Base-by-base conservation (phyloP, 2,329 filamentous ascomycete species). In the Penicillium sp. region DNA sequence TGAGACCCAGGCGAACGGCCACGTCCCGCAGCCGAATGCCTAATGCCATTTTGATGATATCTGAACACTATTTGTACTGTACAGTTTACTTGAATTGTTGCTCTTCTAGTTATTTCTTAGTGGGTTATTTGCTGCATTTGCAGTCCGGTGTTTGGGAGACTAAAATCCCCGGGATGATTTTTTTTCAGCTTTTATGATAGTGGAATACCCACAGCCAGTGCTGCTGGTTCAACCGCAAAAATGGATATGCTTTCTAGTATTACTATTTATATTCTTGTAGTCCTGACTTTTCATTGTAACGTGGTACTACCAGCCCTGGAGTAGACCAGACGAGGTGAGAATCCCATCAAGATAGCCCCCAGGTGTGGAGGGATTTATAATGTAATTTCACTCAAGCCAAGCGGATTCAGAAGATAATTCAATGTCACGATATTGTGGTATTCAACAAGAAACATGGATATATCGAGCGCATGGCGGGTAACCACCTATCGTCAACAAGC, bases 1-100 rank as follows among this genome's bases (percentile, higher is more conserved):
- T 29, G 61, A 72, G 50, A 67, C 63, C 29, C 70, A 68, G 43
- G 64, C 65, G 15, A 72, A 72, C 49, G 65, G 68, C 12, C 63
- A 67, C 45, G 56, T 59, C 38, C 52, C 59, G 7, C 58, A 62
- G 51, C 52, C 62, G 42, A 59, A 56, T 45, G 52, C 49, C 7
- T 56, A 52, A 52, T 57, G 57, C 47, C 46, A 47, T 41, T 36
- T 26, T 53, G 31, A 56, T 33, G 49, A 49, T 16, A 24, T 29
- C 29, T 45, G 13, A 39, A 42, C 51, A 51, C 47, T 51, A 34
- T 42, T 34, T 53, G 34, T 49, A 54, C 29, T 62, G 57, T 63
- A 63, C 59, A 59, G 48, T 56, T 57, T 47, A 15, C 52, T 51
- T 57, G 23, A 34, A 28, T 55, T 49, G 24, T 53, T 45, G 15